A percentile compares a stretch with the other conserved stretches of the same genome.
Conservation (phyloP, 176 grass and related monocot species). For the maize (Zea mays) region Zm-B73-REFERENCE-NAM-5.0 NC_050101.1:168377001-168377500, state of each 20-base stretch:
- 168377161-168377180: background rate
- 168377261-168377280: background rate
- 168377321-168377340: slow-evolving; percentile 4
- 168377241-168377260: background rate
- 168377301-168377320: background rate
- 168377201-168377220: background rate
- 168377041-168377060: background rate
- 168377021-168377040: background rate
- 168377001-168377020: background rate
- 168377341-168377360: background rate
- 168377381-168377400: background rate
- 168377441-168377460: slow-evolving; percentile 54
- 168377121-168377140: background rate
- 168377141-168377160: background rate
- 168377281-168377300: background rate
- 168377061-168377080: background rate
- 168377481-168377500: slow-evolving; percentile 56
- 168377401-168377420: slow-evolving; percentile 39
- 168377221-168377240: background rate
- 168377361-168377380: background rate
- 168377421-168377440: slow-evolving; percentile 47
- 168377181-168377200: background rate
- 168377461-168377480: slow-evolving; percentile 43
- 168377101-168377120: background rate
- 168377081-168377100: background rate